Evolutionary conservation across 768 basidiomycete genomes (phyloP).

Genomic region (Hericium erinaceus): DNA sequence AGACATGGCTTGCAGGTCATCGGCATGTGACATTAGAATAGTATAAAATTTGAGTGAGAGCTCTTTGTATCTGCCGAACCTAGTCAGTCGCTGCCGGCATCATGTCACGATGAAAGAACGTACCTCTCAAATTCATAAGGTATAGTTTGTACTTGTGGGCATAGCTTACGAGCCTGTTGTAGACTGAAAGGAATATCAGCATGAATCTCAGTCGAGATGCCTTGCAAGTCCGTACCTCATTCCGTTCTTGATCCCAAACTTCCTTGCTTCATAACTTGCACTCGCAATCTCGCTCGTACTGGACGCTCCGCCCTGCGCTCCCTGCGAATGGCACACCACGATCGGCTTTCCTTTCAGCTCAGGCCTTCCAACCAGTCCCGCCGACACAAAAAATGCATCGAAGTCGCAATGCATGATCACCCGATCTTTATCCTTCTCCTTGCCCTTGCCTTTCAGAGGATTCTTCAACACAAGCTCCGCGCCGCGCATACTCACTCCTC

Average conservation of each 20-base stretch:
- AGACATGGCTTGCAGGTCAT: constrained; percentile 90
- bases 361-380: constrained; percentile 72
- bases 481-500: constrained; percentile 22
- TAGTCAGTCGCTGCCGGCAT: constrained; percentile 1
- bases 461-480: constrained; percentile 40
- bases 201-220: not conserved
- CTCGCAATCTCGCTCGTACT: constrained; percentile 95
- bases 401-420: constrained; percentile 93
- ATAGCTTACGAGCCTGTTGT: constrained; percentile 70
- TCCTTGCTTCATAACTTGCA: constrained; percentile 87
- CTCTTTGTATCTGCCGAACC: constrained; percentile 61
- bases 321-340: constrained; percentile 94
- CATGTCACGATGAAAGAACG: constrained; percentile 12
- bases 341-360: constrained; percentile 81
- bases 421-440: constrained; percentile 40
- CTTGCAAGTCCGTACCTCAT: constrained; percentile 61
- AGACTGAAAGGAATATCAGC: constrained; percentile 35
- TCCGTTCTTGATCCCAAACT: constrained; percentile 83
- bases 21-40: constrained; percentile 80
- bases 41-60: constrained; percentile 86
- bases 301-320: constrained; percentile 54
- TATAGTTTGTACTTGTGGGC: constrained; percentile 63
- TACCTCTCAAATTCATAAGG: constrained; percentile 92
- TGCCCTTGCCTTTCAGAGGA: constrained; percentile 51
- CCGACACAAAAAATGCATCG: constrained; percentile 95